Evolutionary conservation across 345 rosid genomes (phyloP).

Genomic region (Salix arbutifolia): DNA sequence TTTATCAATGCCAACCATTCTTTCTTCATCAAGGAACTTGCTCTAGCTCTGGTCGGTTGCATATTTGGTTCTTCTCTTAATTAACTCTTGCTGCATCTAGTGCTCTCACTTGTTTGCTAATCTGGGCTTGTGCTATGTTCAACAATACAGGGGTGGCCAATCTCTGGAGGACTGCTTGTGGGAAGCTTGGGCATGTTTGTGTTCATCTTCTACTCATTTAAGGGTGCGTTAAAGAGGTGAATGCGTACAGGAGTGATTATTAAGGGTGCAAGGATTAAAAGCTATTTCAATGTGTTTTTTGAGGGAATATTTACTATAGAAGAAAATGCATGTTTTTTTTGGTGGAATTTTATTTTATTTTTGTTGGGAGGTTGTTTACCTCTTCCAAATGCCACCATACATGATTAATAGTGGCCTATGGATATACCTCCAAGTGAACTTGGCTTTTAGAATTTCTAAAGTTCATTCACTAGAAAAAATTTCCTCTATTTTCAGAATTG

Average conservation of each 20-base stretch:
- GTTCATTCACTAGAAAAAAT: conserved; percentile 7
- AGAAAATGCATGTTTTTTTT: background rate
- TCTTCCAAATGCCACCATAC: background rate
- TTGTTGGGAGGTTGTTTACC: too few species aligned
- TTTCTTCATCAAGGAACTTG: background rate
- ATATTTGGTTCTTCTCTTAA: background rate
- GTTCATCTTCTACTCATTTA: conserved; percentile 89
- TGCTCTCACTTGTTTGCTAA: conserved; percentile 10
- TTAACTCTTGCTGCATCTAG: background rate
- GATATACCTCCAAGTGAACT: too few species aligned
- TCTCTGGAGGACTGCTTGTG: conserved; percentile 88
- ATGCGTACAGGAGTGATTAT: background rate
- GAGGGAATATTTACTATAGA: background rate
- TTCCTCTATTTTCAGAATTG: conserved; percentile 2
- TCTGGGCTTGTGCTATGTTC: conserved; percentile 7
- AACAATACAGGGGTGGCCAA: conserved; percentile 50
- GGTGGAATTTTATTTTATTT: background rate
- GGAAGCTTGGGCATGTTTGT: conserved; percentile 98
- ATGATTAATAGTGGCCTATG: background rate
- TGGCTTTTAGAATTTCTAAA: background rate
- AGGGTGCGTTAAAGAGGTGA: conserved; percentile 36
- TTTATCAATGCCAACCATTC: background rate
- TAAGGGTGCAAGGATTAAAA: background rate
- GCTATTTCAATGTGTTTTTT: background rate
- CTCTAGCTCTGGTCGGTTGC: background rate